Evolutionary conservation across 1,284 basidiomycete species (phyloP).

Genomic region (Quambalaria eucalypti): DNA sequence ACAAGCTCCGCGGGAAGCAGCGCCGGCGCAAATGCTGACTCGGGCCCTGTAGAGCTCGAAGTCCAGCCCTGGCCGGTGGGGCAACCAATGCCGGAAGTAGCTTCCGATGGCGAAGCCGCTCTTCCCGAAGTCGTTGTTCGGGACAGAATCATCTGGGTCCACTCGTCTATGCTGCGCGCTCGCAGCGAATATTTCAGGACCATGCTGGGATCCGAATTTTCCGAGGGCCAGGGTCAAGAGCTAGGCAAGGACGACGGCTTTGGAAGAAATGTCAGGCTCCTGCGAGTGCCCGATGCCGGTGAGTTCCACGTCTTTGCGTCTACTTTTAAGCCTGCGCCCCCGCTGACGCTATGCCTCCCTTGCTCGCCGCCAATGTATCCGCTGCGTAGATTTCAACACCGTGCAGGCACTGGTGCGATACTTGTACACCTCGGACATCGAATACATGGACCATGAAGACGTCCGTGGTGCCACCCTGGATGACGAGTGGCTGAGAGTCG

Average conservation of each 20-base stretch:
- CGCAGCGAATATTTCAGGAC: slow-evolving; percentile 72
- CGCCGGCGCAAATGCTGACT: neutral
- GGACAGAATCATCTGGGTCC: slow-evolving; percentile 61
- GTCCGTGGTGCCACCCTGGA: slow-evolving; percentile 30
- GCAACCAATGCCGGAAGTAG: neutral
- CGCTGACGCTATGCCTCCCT: neutral
- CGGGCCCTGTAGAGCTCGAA: neutral
- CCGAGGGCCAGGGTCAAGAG: slow-evolving; percentile 18
- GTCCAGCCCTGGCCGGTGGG: slow-evolving; percentile 2
- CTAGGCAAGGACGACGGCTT: neutral
- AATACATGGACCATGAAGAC: slow-evolving; percentile 37
- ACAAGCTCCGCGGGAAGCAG: too few species aligned
- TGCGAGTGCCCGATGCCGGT: slow-evolving; percentile 67
- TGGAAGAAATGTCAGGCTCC: slow-evolving; percentile 47
- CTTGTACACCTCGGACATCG: slow-evolving; percentile 61
- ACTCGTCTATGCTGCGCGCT: slow-evolving; percentile 63
- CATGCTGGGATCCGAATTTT: slow-evolving; percentile 62
- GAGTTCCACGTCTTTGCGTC: neutral
- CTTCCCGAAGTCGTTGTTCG: slow-evolving; percentile 25
- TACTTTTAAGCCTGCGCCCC: too few species aligned
- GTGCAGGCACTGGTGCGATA: slow-evolving; percentile 74
- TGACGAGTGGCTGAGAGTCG: slow-evolving; percentile 21
- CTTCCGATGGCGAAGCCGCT: neutral
- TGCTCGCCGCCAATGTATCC: neutral
- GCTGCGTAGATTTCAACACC: slow-evolving; percentile 56